Base-by-base conservation (phyloP, 2,329 filamentous ascomycete species). In the Chrysosporium keratinophilum region DNA sequence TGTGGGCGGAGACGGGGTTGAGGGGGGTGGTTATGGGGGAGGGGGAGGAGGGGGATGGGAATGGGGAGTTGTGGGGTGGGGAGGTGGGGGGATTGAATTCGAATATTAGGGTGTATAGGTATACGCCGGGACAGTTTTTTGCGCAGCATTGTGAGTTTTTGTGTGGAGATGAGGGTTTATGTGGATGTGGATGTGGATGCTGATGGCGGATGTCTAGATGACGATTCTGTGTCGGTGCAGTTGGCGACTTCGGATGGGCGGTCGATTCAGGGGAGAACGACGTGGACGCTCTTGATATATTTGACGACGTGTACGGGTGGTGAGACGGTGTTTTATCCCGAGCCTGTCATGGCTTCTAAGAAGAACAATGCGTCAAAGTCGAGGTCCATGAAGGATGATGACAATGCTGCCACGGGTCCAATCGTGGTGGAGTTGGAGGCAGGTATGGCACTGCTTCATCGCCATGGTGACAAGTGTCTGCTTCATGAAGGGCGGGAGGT, bases 211-310 rank as follows among this genome's bases (percentile, higher is more conserved):
- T 40, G 12, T 1, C 10, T 19, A 93, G 88, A 95, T 64, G 91
- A 97, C 69, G 90, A 96, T 64, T 87, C 81, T 50, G 95, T 95
- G 65, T 76, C 79, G 52, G 69, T 96, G 23, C 77, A 72, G 0
- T 72, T 93, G 43, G 74, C 75, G 1, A 70, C 75, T 31, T 65
- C 68, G 33, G 12, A 28, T 14, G 41, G 42, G 17, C 33, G 11
- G 71, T 74, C 71, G 7, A 62, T 73, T 10, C 73, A 74, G 19
- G 83, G 78, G 17, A 83, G 78, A 62, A 96, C 91, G 4, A 96
- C 89, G 0, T 96, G 90, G 89, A 96, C 91, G 0, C 74, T 95
- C 4, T 76, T 96, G 0, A 78, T 96, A 35, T 97, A 96, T 65
- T 77, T 96, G 52, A 93, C 87, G 0, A 88, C 85, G 3, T 94